A percentile compares a stretch with the other conserved stretches of the same genome.
These are phyloP conservation scores for Fusarium sp. DNA, from an alignment of 2,329 filamentous ascomycete species.

Conservation along the genomic window DNA sequence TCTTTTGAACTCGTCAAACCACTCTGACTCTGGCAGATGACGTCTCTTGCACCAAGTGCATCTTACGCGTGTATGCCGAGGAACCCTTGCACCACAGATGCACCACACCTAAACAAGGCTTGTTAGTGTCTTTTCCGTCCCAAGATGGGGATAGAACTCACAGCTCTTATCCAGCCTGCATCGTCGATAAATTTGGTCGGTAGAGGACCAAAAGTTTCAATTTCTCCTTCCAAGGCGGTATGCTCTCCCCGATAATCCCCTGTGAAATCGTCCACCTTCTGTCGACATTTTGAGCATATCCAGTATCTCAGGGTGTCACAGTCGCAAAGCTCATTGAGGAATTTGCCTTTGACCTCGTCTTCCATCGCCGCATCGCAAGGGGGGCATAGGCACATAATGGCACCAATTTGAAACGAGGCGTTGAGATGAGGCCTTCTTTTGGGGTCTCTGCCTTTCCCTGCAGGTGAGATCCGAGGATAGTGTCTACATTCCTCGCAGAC, in stretches of 20 bases:
- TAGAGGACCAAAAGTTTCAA: not conserved
- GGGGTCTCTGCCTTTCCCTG: not conserved
- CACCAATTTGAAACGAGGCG: not conserved
- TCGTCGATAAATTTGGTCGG: constrained; percentile 9
- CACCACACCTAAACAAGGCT: constrained; percentile 26
- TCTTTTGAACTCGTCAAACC: not conserved
- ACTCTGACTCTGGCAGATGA: constrained; percentile 21
- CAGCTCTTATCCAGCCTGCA: constrained; percentile 6
- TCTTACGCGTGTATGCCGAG: not conserved
- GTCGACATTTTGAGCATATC: constrained; percentile 16
- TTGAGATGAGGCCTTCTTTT: constrained; percentile 26
- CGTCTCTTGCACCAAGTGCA: constrained; percentile 35
- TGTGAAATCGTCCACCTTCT: not conserved
- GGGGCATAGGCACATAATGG: constrained; percentile 27
- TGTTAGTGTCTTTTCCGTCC: not conserved
- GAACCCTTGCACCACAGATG: constrained; percentile 8
- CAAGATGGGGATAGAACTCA: not conserved
- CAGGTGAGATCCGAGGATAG: constrained; percentile 15
- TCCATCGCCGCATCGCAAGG: constrained; percentile 14
- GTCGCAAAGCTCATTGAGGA: constrained; percentile 18
- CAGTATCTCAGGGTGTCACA: constrained; percentile 29
- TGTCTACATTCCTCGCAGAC: constrained; percentile 36
- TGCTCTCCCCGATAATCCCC: not conserved
- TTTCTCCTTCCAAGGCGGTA: constrained; percentile 7
- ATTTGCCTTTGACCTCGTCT: not conserved